A percentile compares a stretch with the other conserved stretches of the same genome.
phyloP scores from a whole-genome alignment of 2,329 filamentous ascomycete genomes.

The Pezicula rhizophila region DNA sequence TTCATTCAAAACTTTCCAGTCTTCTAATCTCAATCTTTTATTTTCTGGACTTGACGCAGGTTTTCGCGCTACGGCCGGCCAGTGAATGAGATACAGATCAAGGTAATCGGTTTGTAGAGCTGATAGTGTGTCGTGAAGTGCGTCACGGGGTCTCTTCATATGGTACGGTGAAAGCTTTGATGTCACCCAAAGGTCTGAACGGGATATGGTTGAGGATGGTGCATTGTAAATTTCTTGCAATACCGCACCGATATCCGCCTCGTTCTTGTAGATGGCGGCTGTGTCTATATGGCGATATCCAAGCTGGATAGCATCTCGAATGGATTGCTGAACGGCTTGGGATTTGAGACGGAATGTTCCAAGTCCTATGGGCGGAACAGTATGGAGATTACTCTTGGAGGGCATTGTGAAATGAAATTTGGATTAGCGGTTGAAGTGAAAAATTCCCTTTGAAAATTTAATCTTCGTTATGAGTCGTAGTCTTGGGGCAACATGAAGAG shows the following conservation, averaged over 20 bases:
- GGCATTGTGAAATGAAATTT: background rate
- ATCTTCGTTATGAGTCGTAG: no score
- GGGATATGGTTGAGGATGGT: background rate
- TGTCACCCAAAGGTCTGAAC: constrained; percentile 56
- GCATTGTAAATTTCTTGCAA: constrained; percentile 8
- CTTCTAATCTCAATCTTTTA: constrained; percentile 48
- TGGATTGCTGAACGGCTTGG: constrained; percentile 7
- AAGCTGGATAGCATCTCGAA: constrained; percentile 7
- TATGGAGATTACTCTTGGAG: background rate
- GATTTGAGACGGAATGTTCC: constrained; percentile 12
- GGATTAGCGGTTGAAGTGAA: background rate
- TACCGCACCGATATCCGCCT: constrained; percentile 31
- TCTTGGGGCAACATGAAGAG: no score
- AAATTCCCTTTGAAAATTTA: no score
- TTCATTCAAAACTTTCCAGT: constrained; percentile 65
- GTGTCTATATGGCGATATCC: constrained; percentile 36
- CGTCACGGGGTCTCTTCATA: constrained; percentile 60
- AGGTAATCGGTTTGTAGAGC: constrained; percentile 56
- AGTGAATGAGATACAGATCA: constrained; percentile 65
- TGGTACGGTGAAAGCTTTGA: constrained; percentile 76
- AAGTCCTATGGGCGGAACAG: constrained; percentile 6
- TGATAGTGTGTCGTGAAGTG: constrained; percentile 48
- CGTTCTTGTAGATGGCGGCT: constrained; percentile 39
- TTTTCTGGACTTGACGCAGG: constrained; percentile 50
- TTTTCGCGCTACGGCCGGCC: constrained; percentile 41